A percentile compares a stretch with the other conserved stretches of the same genome.
Conservation (phyloP, 371 early-diverging fungal species). For the Mortierella sp. region DNA sequence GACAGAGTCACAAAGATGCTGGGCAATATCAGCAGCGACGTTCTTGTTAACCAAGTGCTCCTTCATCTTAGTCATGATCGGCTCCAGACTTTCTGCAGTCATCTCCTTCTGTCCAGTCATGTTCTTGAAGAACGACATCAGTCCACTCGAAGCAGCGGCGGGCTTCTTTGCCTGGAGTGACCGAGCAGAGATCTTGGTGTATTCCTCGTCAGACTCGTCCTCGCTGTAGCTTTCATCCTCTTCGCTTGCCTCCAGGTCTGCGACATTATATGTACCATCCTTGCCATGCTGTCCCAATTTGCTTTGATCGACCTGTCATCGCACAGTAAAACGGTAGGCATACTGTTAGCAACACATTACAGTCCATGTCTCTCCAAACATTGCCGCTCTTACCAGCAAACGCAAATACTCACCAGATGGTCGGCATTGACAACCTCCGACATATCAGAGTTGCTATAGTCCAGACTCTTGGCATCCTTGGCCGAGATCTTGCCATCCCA, state of each 20-base stretch:
- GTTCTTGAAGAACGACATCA: conserved; percentile 77
- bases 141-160: conserved; percentile 54
- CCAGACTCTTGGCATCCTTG: conserved; percentile 75
- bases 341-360: background rate
- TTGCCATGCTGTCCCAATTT: conserved; percentile 69
- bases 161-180: conserved; percentile 45
- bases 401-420: conserved; percentile 34
- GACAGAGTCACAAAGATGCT: conserved; percentile 88
- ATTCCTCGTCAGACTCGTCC: conserved; percentile 46
- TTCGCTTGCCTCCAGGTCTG: conserved; percentile 75
- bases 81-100: conserved; percentile 75
- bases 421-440: conserved; percentile 40
- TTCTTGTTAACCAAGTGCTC: conserved; percentile 95
- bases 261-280: conserved; percentile 88
- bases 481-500: conserved; percentile 77
- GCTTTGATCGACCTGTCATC: conserved; percentile 69
- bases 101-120: conserved; percentile 78
- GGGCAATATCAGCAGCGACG: conserved; percentile 93
- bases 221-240: conserved; percentile 66
- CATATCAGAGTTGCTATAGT: conserved; percentile 70
- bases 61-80: conserved; percentile 84
- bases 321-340: background rate
- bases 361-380: background rate
- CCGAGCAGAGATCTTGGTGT: conserved; percentile 54
- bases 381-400: background rate